A percentile compares a stretch with the other conserved stretches of the same genome.
Evolutionary conservation across 2,329 filamentous ascomycete genomes (phyloP).

Genomic region (Hypoxylon sp.): DNA sequence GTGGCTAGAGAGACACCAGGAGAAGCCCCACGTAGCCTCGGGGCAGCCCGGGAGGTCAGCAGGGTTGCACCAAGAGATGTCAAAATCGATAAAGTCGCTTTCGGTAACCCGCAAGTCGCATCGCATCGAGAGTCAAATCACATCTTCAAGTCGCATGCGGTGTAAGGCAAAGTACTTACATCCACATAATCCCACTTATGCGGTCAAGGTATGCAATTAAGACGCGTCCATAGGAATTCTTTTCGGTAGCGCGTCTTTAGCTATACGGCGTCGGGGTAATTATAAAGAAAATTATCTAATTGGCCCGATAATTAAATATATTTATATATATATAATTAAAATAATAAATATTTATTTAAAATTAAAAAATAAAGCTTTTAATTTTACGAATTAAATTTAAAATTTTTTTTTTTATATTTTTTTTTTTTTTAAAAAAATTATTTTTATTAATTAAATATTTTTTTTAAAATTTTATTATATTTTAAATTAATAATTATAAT

Average conservation of each 20-base stretch:
- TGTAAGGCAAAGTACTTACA: not conserved
- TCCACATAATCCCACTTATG: not conserved
- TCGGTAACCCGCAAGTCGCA: not conserved
- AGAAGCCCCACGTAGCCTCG: constrained; percentile 13
- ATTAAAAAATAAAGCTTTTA: too few species aligned
- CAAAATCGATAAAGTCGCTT: not conserved
- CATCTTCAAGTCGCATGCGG: not conserved
- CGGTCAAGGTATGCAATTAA: not conserved
- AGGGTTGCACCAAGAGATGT: constrained; percentile 9
- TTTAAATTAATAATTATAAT: too few species aligned
- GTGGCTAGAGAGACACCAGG: not conserved
- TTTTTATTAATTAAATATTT: too few species aligned
- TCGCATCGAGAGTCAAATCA: not conserved
- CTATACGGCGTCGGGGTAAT: constrained; percentile 15
- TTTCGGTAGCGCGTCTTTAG: constrained; percentile 18
- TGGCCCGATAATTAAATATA: too few species aligned
- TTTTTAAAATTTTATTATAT: too few species aligned
- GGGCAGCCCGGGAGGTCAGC: constrained; percentile 27
- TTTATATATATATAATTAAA: too few species aligned
- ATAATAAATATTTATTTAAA: too few species aligned
- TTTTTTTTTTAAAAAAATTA: too few species aligned
- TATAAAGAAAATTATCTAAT: not conserved
- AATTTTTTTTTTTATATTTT: constrained; percentile 29
- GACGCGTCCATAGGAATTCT: constrained; percentile 20
- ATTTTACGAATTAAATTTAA: too few species aligned